Evolutionary conservation across 768 basidiomycete genomes (phyloP).

Genomic region (Udeniomyces megalosporus): DNA sequence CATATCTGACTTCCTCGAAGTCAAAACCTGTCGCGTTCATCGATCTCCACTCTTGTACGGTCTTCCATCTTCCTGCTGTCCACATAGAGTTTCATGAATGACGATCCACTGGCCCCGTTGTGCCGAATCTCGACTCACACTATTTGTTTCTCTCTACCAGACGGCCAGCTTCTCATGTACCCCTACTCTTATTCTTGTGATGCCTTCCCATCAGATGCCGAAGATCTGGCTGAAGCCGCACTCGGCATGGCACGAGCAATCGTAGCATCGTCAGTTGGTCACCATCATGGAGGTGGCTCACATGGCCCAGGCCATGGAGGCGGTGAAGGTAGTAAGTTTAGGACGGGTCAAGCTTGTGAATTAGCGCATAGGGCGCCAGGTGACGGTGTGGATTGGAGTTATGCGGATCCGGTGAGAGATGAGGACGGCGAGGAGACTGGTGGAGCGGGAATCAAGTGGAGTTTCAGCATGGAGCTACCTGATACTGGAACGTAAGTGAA

Average conservation of each 20-base stretch:
- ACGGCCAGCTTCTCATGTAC: background rate
- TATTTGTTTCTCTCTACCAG: background rate
- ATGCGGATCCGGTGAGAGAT: too few relatives aligned
- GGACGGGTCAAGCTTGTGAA: slow-evolving; percentile 34
- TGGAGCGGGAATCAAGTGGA: background rate
- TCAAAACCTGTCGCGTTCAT: slow-evolving; percentile 42
- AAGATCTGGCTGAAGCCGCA: slow-evolving; percentile 58
- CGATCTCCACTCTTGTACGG: slow-evolving; percentile 66
- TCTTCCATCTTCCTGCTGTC: slow-evolving; percentile 46
- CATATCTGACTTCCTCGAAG: slow-evolving; percentile 37
- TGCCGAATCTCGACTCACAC: background rate
- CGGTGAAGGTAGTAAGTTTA: slow-evolving; percentile 35
- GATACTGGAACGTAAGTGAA: too few relatives aligned
- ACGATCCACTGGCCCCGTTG: background rate
- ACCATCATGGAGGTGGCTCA: too few relatives aligned
- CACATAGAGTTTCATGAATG: too few relatives aligned
- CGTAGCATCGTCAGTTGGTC: slow-evolving; percentile 34
- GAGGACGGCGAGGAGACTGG: background rate
- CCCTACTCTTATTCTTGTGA: background rate
- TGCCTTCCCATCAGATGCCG: slow-evolving; percentile 38
- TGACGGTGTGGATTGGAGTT: slow-evolving; percentile 45
- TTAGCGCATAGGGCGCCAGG: slow-evolving; percentile 31
- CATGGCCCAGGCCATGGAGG: background rate
- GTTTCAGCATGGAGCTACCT: slow-evolving; percentile 1
- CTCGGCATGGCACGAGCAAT: slow-evolving; percentile 48